phyloP scores from a whole-genome alignment of 805 yeast species.

The Pichia thaimueangensis region DNA sequence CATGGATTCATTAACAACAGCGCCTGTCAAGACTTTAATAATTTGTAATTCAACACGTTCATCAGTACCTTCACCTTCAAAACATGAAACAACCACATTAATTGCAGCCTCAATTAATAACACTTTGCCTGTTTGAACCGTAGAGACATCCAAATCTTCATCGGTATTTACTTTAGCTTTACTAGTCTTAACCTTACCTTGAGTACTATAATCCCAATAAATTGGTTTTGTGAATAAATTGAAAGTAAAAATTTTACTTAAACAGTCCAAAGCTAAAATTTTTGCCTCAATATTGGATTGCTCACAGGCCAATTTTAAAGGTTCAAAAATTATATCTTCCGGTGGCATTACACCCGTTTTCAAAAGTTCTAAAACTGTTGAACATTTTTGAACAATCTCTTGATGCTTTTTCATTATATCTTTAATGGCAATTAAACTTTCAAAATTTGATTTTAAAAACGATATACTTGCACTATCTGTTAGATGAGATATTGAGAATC shows the following conservation, averaged over 20 bases:
- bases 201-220: conserved; percentile 43
- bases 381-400: conserved; percentile 31
- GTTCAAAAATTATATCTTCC: conserved; percentile 61
- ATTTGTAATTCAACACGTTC: conserved; percentile 87
- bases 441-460: conserved; percentile 30
- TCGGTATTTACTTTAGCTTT: conserved; percentile 22
- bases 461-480: conserved; percentile 20
- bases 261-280: conserved; percentile 71
- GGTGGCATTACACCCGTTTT: conserved; percentile 36
- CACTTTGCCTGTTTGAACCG: conserved; percentile 31
- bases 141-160: conserved; percentile 39
- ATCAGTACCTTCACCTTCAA: conserved; percentile 89
- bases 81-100: conserved; percentile 75
- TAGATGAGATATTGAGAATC: conserved; percentile 8
- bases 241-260: conserved; percentile 85
- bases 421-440: conserved; percentile 25
- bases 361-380: conserved; percentile 38
- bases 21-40: conserved; percentile 84
- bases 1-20: conserved; percentile 70
- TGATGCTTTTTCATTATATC: conserved; percentile 39
- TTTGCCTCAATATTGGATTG: conserved; percentile 58
- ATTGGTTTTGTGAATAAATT: conserved; percentile 60
- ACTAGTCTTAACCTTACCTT: conserved; percentile 18
- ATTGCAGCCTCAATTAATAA: conserved; percentile 75
- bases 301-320: conserved; percentile 71